These are phyloP conservation scores for Hirschfeldia incana DNA, from an alignment of 345 rosid genomes.

Conservation along the genomic window DNA sequence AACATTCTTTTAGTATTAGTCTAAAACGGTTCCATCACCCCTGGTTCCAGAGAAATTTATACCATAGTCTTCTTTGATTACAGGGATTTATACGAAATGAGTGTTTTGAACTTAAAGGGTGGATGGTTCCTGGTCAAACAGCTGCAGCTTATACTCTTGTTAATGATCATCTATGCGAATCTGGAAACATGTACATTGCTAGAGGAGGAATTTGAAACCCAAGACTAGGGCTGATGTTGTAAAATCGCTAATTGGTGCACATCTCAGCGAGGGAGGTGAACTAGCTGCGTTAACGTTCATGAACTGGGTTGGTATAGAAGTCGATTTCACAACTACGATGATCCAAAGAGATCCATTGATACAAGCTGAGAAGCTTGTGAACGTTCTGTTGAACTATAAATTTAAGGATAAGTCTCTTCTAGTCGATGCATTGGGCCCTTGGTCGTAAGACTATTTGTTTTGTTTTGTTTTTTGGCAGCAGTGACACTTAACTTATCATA, in stretches of 20 bases:
- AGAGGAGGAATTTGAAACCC: constrained; percentile 51
- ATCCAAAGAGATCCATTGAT: constrained; percentile 37
- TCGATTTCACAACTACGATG: constrained; percentile 46
- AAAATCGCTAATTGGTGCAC: constrained; percentile 86
- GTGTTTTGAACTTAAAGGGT: constrained; percentile 62
- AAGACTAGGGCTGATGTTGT: constrained; percentile 83
- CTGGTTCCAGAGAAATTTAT: neutral
- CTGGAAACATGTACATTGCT: constrained; percentile 47
- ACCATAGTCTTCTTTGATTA: constrained; percentile 1
- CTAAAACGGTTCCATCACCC: neutral
- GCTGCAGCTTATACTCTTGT: constrained; percentile 40
- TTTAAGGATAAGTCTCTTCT: constrained; percentile 65
- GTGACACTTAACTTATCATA: neutral
- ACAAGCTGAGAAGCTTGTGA: constrained; percentile 48
- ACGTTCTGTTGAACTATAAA: constrained; percentile 55
- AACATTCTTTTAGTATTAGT: constrained; percentile 8
- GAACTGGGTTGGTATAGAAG: constrained; percentile 71
- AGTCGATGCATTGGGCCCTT: constrained; percentile 64
- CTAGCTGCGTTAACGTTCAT: constrained; percentile 54
- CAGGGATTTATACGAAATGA: constrained; percentile 86
- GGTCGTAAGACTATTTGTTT: neutral
- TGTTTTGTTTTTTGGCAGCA: neutral
- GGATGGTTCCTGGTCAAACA: constrained; percentile 73
- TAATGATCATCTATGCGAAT: constrained; percentile 41
- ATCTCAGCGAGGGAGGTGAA: constrained; percentile 75